These are phyloP conservation scores for Glonium stellatum DNA, from an alignment of 495 filamentous ascomycete species.

Conservation along the genomic window DNA sequence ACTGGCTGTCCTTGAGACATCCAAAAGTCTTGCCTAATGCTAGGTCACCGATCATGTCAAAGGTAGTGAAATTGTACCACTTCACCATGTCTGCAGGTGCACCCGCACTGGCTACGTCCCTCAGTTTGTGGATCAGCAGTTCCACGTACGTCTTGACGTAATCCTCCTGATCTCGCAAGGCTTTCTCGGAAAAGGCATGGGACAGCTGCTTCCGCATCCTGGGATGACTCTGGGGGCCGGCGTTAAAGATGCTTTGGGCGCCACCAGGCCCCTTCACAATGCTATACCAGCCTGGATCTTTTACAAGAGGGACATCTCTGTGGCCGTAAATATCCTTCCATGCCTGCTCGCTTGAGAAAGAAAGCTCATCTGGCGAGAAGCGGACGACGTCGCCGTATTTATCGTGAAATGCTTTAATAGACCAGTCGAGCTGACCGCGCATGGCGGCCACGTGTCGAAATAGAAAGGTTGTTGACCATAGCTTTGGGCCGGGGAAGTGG, in stretches of 20 bases:
- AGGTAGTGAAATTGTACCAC: conserved; percentile 33
- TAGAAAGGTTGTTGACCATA: conserved; percentile 28
- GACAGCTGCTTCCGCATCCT: conserved; percentile 20
- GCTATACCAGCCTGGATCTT: too few species aligned
- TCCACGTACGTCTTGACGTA: conserved; percentile 28
- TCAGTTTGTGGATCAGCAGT: conserved; percentile 24
- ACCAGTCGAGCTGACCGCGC: conserved; percentile 2
- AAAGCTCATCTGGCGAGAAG: conserved; percentile 48
- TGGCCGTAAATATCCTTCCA: conserved; percentile 32
- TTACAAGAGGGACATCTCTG: too few species aligned
- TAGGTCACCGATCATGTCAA: conserved; percentile 34
- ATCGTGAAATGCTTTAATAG: conserved; percentile 26
- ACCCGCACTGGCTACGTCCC: conserved; percentile 8
- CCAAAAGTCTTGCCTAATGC: conserved; percentile 34
- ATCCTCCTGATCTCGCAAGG: conserved; percentile 29
- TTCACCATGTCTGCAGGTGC: conserved; percentile 29
- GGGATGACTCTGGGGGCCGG: conserved; percentile 29
- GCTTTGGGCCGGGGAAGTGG: conserved; percentile 40
- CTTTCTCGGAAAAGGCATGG: conserved; percentile 28
- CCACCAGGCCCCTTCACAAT: too few species aligned
- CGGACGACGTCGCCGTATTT: conserved; percentile 48
- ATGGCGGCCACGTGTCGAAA: conserved; percentile 24
- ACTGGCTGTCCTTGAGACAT: conserved; percentile 28
- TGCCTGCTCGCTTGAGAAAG: conserved; percentile 36
- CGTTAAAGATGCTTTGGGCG: conserved; percentile 19